These are phyloP conservation scores for Alternaria consortialis DNA, from an alignment of 2,329 filamentous ascomycete species.

Conservation along the genomic window DNA sequence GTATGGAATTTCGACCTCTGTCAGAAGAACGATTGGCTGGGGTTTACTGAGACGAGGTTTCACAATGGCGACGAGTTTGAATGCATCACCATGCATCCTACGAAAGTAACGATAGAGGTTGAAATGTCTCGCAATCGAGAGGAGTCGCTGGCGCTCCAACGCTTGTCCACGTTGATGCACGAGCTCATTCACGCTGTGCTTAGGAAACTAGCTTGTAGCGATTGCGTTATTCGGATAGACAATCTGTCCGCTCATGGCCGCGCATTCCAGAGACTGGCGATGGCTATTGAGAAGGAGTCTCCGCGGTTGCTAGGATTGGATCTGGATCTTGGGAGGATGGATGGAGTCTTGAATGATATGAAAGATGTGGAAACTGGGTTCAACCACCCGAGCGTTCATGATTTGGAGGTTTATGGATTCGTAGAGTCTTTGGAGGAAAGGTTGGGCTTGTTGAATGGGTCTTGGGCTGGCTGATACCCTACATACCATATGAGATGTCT, in stretches of 20 bases:
- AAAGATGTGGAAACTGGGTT: rapidly evolving
- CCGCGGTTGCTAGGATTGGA: not conserved
- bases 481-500: not conserved
- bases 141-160: not conserved
- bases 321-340: not conserved
- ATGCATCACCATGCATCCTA: not conserved
- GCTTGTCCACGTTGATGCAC: not conserved
- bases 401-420: not conserved
- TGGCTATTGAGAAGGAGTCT: not conserved
- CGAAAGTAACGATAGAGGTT: rapidly evolving
- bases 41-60: not conserved
- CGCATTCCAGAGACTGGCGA: not conserved
- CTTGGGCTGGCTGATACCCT: not conserved
- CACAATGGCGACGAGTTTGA: no score
- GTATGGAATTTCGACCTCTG: not conserved
- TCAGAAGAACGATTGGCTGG: not conserved
- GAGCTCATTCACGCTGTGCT: not conserved
- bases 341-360: not conserved
- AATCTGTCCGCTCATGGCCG: not conserved
- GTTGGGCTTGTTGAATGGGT: no score
- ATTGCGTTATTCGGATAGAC: not conserved
- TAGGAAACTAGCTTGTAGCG: not conserved
- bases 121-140: rapidly evolving
- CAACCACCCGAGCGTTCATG: not conserved
- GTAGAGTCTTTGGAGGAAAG: not conserved